Conservation (phyloP, 768 basidiomycete genomes). For the Lactifluus subvellereus region DNA sequence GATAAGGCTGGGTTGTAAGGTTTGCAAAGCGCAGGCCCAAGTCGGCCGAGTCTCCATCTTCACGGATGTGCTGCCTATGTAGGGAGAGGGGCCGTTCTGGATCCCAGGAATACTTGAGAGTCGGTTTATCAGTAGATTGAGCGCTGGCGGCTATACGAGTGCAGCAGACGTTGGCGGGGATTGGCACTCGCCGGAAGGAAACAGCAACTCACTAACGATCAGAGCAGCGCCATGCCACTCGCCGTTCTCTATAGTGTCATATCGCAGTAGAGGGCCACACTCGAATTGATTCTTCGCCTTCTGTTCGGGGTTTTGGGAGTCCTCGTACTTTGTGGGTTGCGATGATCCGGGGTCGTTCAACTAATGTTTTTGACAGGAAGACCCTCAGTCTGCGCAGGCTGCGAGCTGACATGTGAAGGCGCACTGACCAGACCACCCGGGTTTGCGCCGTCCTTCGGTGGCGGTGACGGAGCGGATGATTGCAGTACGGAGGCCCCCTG, state of each 20-base stretch:
- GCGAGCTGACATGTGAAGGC: no score
- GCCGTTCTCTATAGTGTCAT: slow-evolving; percentile 80
- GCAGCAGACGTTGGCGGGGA: neutral
- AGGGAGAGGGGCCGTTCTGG: slow-evolving; percentile 37
- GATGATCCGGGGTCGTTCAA: no score
- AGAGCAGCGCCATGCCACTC: slow-evolving; percentile 87
- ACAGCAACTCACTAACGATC: slow-evolving; percentile 66
- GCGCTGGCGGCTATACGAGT: slow-evolving; percentile 57
- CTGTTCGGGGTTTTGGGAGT: slow-evolving; percentile 47
- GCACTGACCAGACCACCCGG: no score
- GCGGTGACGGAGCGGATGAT: no score
- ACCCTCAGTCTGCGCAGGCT: no score
- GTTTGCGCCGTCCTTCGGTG: no score
- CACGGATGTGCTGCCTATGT: slow-evolving; percentile 17
- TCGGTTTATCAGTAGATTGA: slow-evolving; percentile 72
- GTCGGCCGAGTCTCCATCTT: slow-evolving; percentile 40
- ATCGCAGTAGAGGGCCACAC: slow-evolving; percentile 86
- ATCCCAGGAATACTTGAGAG: slow-evolving; percentile 69
- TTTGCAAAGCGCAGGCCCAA: slow-evolving; percentile 72
- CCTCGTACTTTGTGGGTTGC: slow-evolving; percentile 33
- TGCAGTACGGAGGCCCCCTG: no score
- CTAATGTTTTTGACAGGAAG: no score
- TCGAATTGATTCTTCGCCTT: slow-evolving; percentile 77
- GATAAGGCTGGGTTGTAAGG: slow-evolving; percentile 45
- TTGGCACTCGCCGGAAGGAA: no score